Evolutionary conservation across 495 filamentous ascomycete genomes (phyloP).

Genomic region (Aspergillus sclerotioniger): DNA sequence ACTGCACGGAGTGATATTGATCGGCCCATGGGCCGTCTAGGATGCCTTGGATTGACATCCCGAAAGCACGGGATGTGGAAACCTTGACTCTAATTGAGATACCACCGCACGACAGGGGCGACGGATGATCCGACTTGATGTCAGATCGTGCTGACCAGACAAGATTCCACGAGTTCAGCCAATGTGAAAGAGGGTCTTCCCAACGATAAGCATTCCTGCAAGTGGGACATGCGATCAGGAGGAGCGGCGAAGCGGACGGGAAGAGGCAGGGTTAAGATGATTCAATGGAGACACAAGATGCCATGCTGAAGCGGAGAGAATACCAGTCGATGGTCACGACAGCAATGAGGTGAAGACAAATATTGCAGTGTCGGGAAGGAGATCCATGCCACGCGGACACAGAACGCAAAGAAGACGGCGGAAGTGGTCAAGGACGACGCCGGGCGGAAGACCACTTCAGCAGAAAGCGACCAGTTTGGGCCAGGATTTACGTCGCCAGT

Average conservation of each 20-base stretch:
- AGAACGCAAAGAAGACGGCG: background rate
- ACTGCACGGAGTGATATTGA: slow-evolving; percentile 27
- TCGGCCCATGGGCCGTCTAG: slow-evolving; percentile 28
- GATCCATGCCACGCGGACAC: slow-evolving; percentile 1
- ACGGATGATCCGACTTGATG: background rate
- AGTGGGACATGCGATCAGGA: background rate
- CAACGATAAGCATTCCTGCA: slow-evolving; percentile 18
- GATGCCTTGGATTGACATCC: slow-evolving; percentile 32
- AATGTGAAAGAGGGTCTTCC: slow-evolving; percentile 6
- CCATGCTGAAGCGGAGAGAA: slow-evolving; percentile 15
- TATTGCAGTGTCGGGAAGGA: background rate
- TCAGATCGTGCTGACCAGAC: background rate
- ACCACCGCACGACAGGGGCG: slow-evolving; percentile 11
- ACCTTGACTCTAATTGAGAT: background rate
- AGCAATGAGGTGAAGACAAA: slow-evolving; percentile 3
- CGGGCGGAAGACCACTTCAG: slow-evolving; percentile 3
- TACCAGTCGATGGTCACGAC: slow-evolving; percentile 13
- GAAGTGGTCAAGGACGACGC: background rate
- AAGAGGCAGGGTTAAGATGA: background rate
- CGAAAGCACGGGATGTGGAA: slow-evolving; percentile 3
- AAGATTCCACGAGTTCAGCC: slow-evolving; percentile 8
- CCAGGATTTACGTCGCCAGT: slow-evolving; percentile 17
- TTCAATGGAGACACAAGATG: slow-evolving; percentile 13
- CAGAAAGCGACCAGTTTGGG: slow-evolving; percentile 15
- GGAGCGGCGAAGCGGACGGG: background rate